A percentile compares a stretch with the other conserved stretches of the same genome.
Conservation (phyloP, 2,329 filamentous ascomycete genomes). For the Capronia americana region DNA sequence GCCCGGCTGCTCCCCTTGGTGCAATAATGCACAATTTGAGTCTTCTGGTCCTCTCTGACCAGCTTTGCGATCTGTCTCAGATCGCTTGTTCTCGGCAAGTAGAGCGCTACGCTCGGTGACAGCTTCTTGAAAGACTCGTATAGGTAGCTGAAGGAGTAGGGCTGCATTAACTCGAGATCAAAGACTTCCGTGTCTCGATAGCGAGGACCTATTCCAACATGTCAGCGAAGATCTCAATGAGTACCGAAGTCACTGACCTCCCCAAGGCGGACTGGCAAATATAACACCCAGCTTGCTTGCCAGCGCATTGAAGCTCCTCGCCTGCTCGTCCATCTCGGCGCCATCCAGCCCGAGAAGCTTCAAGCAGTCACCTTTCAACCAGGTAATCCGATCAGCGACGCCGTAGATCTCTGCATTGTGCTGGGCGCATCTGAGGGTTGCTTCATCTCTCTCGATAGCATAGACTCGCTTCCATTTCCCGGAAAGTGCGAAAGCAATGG, state of each 20-base stretch:
- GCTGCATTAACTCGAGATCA: constrained; percentile 83
- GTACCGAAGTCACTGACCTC: constrained; percentile 56
- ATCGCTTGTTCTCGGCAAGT: constrained; percentile 84
- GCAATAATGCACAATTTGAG: constrained; percentile 87
- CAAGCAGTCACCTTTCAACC: constrained; percentile 88
- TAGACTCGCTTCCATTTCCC: constrained; percentile 82
- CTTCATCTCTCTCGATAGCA: constrained; percentile 82
- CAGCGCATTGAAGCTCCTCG: constrained; percentile 54
- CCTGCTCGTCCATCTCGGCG: constrained; percentile 24
- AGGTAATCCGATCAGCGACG: constrained; percentile 77
- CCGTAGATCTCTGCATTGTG: constrained; percentile 89
- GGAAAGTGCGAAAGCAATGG: constrained; percentile 88
- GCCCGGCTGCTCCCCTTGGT: constrained; percentile 87
- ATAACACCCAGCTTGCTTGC: constrained; percentile 61
- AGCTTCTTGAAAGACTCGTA: constrained; percentile 65
- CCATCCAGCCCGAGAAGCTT: constrained; percentile 62
- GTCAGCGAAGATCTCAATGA: not conserved
- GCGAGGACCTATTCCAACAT: constrained; percentile 58
- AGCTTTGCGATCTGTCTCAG: constrained; percentile 74
- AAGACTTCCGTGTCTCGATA: constrained; percentile 75
- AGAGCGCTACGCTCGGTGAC: constrained; percentile 70
- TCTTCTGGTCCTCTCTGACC: constrained; percentile 58
- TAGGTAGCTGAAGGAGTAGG: constrained; percentile 74
- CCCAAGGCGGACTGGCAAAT: constrained; percentile 78
- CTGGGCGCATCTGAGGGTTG: constrained; percentile 85